Conservation (phyloP, 2,329 filamentous ascomycete genomes). For the Keithomyces neogunnii region DNA sequence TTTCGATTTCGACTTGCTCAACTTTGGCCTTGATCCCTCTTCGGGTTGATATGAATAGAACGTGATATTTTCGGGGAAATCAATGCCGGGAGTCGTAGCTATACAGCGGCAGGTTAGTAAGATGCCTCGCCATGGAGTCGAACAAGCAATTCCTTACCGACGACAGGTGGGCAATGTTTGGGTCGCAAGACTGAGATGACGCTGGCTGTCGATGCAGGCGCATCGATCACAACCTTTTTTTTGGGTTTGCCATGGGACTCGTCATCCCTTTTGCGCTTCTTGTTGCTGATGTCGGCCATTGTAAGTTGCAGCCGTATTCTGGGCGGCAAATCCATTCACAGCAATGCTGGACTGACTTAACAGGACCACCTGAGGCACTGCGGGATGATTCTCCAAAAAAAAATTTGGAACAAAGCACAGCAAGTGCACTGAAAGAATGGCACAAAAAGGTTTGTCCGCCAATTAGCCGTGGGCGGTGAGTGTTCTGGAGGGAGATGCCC, state of each 20-base stretch:
- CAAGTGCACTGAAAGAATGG: conserved; percentile 9
- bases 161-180: conserved; percentile 41
- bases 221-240: conserved; percentile 44
- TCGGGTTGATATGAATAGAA: conserved; percentile 42
- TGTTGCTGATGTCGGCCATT: conserved; percentile 32
- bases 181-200: conserved; percentile 38
- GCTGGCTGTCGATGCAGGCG: conserved; percentile 29
- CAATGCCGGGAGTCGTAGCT: conserved; percentile 28
- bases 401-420: conserved; percentile 14
- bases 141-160: conserved; percentile 33
- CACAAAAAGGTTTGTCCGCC: conserved; percentile 16
- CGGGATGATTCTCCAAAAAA: conserved; percentile 19
- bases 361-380: not conserved
- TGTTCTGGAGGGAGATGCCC: conserved; percentile 1
- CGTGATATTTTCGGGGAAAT: conserved; percentile 24
- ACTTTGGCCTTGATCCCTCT: conserved; percentile 22
- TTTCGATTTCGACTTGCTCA: conserved; percentile 31
- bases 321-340: no score
- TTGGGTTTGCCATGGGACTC: conserved; percentile 33
- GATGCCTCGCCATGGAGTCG: not conserved
- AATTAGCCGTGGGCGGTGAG: conserved; percentile 19
- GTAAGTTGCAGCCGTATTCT: not conserved
- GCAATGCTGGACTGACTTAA: no score
- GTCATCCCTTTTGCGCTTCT: conserved; percentile 46
- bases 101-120: conserved; percentile 3